Percentiles rank a stretch among this genome's conserved stretches.
Conservation (phyloP, 108 stramenopile genomes). For the Stephanodiscus minutulus region DNA sequence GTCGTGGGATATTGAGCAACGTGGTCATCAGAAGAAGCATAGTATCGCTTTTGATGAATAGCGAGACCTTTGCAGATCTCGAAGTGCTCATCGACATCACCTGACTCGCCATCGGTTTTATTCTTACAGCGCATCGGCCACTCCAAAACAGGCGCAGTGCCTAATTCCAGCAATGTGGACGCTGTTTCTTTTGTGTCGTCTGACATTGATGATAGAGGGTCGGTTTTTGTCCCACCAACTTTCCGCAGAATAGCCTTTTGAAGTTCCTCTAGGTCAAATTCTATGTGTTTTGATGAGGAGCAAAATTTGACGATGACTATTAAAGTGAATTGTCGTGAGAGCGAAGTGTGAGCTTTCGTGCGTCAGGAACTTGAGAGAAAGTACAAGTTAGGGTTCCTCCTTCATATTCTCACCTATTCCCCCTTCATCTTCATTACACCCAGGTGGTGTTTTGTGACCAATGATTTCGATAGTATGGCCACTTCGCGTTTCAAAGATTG, state of each 20-base stretch:
- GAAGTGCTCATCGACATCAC: constrained; percentile 10
- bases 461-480: constrained; percentile 32
- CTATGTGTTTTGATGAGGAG: not conserved
- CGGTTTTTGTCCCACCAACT: not conserved
- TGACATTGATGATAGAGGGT: not conserved
- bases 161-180: not conserved
- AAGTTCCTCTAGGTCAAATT: constrained; percentile 25
- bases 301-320: constrained; percentile 6
- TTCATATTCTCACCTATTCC: constrained; percentile 4
- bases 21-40: not conserved
- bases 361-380: not conserved
- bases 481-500: constrained; percentile 33
- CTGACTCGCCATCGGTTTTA: not conserved
- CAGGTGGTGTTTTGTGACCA: constrained; percentile 15
- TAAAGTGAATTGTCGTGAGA: not conserved
- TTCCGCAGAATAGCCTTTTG: constrained; percentile 40
- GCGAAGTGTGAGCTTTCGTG: not conserved
- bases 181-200: not conserved
- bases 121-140: constrained; percentile 30
- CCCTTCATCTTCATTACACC: constrained; percentile 16
- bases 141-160: constrained; percentile 29
- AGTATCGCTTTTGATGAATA: constrained; percentile 23
- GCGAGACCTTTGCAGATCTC: constrained; percentile 30
- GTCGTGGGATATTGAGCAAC: constrained; percentile 6
- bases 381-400: not conserved